Evolutionary conservation across 352 stramenopile species (phyloP), one percentile per base, ranked within the genome.

Genomic region (Achlya hypogyna): DNA sequence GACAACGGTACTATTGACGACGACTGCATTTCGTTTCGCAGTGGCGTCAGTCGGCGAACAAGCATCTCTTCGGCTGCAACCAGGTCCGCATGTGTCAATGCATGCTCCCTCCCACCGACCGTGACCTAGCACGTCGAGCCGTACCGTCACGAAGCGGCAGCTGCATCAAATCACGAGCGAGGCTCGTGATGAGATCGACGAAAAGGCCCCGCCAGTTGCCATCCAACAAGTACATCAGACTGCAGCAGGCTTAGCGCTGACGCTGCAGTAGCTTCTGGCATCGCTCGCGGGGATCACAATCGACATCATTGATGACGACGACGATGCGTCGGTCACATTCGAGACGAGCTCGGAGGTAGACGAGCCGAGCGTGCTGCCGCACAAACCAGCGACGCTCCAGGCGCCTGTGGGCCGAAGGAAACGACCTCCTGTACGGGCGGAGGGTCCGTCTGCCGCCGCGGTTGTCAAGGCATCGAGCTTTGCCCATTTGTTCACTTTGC

Each of bases 231-330:
- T 67, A 2, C 10, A 29, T 27, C 3, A 18, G n/a, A 5, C 23
- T 22, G 2, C 18, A 47, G 14, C 23, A 29, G 25, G 4, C 20
- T 56, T 42, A 23, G 12, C 4, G 25, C 42, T 23, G 3, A 20
- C 25, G 5, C 9, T 9, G 45, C 0, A 16, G n/a, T 58, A 67
- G 60, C 29, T 67, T 16, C 43, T 67, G 4, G 40, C 42, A 32
- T 51, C 42, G 4, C 32, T 67, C 20, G 8, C 60, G 18, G 60
- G 42, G 4, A 67, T 67, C 25, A 35, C 60, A 9, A 67, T 67
- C 47, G 60, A 67, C 20, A 56, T 67, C 51, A 18, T n/a, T 5
- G 60, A 67, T 34, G 60, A 67, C 32, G 60, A 58, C 20, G 60
- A 59, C 60, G 27, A n/a, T 20, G 35, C 6, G 23, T 6, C 6